Percentiles rank a stretch among this genome's conserved stretches.
Conservation (phyloP, 768 basidiomycete species). For the Hypsizygus marmoreus region DNA sequence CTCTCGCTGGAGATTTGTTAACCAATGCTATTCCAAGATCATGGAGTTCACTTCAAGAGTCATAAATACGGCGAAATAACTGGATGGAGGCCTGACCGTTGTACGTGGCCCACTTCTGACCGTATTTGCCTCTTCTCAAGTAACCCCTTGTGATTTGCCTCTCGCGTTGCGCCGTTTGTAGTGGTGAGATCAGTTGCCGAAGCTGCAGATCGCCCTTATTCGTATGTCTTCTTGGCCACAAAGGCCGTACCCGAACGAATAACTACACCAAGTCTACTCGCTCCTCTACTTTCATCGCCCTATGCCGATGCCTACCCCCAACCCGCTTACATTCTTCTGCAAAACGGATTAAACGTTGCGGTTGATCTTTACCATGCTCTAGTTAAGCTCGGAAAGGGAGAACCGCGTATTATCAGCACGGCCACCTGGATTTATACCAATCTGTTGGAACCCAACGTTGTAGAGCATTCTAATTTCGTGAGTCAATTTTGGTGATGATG, state of each 20-base stretch:
- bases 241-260: slow-evolving; percentile 71
- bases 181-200: slow-evolving; percentile 60
- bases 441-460: slow-evolving; percentile 43
- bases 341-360: slow-evolving; percentile 78
- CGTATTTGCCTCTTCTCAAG: background rate
- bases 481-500: slow-evolving; percentile 17
- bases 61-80: slow-evolving; percentile 57
- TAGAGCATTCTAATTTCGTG: slow-evolving; percentile 56
- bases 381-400: slow-evolving; percentile 37
- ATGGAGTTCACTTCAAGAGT: slow-evolving; percentile 60
- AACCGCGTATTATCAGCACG: slow-evolving; percentile 55
- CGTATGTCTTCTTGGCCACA: slow-evolving; percentile 66
- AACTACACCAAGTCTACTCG: slow-evolving; percentile 57
- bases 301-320: slow-evolving; percentile 49
- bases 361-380: slow-evolving; percentile 60
- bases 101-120: slow-evolving; percentile 37
- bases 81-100: slow-evolving; percentile 65
- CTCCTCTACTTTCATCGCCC: slow-evolving; percentile 50
- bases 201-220: slow-evolving; percentile 62
- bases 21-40: slow-evolving; percentile 30
- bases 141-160: background rate
- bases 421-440: slow-evolving; percentile 60
- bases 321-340: slow-evolving; percentile 62
- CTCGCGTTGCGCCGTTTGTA: slow-evolving; percentile 25
- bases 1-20: background rate